Base-by-base conservation (phyloP, 1,284 basidiomycete genomes). In the Microbotryomycetes sp. region DNA sequence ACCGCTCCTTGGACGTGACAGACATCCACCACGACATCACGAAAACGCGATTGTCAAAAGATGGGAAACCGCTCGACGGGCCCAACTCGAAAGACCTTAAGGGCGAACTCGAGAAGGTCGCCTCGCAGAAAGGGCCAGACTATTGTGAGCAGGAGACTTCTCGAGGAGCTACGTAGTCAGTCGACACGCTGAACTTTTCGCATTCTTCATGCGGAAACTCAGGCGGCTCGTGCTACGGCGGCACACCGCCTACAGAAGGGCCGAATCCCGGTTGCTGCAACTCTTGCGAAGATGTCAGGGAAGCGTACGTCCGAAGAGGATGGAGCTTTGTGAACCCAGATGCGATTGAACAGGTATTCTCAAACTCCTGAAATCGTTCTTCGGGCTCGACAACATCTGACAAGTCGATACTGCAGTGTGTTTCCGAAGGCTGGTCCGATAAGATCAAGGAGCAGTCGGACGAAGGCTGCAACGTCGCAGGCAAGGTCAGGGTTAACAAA, bases 161-260 rank as follows among this genome's bases (percentile, higher is more conserved):
- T 36, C 3, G 6, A 26, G 5, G 15, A 3, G 15, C 9, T 7
- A 25, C 9, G 22, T n/a, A 42, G 4, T 29, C 50, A 15, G 6
- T 53, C 22, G 22, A 16, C 25, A n/a, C 12, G 45, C 46, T 49
- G 54, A 56, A 25, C 26, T 9, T n/a, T 53, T 32, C n/a, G n/a
- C 28, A 31, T 19, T 28, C 42, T 49, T 36, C 6, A 0, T 7
- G 22, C 15, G n/a, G 6, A n/a, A 7, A 19, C 22, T 9, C 57
- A 68, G 66, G 92, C 77, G 96, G 96, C n/a, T 92, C 89, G 22
- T 99, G 96, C 77, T 99, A 92, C 72, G 96, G 96, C 59, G 96
- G 92, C 56, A 74, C 85, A 25, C 85, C 85, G 49, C 89, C 92
- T 1, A 83, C 82, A 60, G 80, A 77, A 71, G 89, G 89, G 64